Base-by-base conservation (phyloP, 768 basidiomycete species). In the Pleurotus platypus region DNA sequence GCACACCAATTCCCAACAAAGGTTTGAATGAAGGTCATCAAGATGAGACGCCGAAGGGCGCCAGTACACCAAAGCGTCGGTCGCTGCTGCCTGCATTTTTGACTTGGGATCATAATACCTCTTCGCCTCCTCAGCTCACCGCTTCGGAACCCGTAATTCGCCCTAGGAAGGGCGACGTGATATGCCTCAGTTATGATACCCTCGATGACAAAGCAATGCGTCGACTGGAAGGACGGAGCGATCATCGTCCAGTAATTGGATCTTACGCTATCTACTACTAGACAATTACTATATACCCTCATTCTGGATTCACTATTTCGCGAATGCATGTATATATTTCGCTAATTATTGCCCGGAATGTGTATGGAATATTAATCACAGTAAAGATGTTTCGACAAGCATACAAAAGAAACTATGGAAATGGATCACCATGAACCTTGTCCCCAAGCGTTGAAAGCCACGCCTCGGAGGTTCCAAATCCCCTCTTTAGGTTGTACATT, bases 221-320 rank as follows among this genome's bases (percentile, higher is more conserved):
- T 40, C 76, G 80, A 57, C 68, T 95, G 55, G 87, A 89, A 67
- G 92, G 89, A 13, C 79, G 87, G 43, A 89, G 87, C 61, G 92
- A 94, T 68, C 92, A 94, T 66, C 73, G 92, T 38, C 92, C 92
- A 0, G 91, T 94, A n/a, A 83, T 91, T 59, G 89, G 89, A 56
- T 81, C 82, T 20, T 93, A 89, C 65, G 82, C 82, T 42, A 75
- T 89, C 50, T 90, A 87, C 70, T 61, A 89, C 30, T 87, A 54
- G 51, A 65, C 73, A 27, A 27, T 27, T 60, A n/a, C 46, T 49
- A 51, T 57, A 54, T 38, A 22, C 24, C n/a, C 50, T 11, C 27
- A n/a, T 40, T 20, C 11, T 42, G 43, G 11, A 35, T 27, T 15
- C 27, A 35, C 11, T 42, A 46, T 56, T 53, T 56, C 37, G 45